Conservation (phyloP, 169 alveolate species). For the Eimeria mitis region DNA sequence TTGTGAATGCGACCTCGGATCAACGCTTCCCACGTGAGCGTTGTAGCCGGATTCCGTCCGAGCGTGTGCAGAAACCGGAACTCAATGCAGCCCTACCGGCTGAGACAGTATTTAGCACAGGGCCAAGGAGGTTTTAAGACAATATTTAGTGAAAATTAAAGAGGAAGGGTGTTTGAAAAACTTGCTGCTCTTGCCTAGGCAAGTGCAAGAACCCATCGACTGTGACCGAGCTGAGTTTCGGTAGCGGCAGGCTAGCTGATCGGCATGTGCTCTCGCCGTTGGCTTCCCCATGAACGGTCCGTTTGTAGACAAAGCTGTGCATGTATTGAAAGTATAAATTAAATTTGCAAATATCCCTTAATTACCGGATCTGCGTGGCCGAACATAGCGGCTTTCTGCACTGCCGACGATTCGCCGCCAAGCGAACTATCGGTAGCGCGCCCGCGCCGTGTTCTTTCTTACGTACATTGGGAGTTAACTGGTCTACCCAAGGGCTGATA, state of each 20-base stretch:
- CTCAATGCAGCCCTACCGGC: neutral
- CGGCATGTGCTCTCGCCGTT: slow-evolving; percentile 29
- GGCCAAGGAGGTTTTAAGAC: neutral
- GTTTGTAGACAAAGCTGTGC: neutral
- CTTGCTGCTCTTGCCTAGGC: neutral
- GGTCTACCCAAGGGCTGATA: neutral
- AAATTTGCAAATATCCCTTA: neutral
- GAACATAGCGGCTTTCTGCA: neutral
- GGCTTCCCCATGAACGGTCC: neutral
- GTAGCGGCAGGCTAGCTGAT: slow-evolving; percentile 67
- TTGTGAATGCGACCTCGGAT: neutral
- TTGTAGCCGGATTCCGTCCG: neutral
- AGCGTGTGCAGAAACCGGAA: slow-evolving; percentile 3
- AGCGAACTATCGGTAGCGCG: neutral
- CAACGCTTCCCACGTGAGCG: neutral
- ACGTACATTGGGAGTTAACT: neutral
- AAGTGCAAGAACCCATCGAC: slow-evolving; percentile 23
- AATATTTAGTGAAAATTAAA: slow-evolving; percentile 1
- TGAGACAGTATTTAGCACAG: neutral
- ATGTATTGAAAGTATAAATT: neutral
- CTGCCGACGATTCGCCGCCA: neutral
- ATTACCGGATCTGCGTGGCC: neutral
- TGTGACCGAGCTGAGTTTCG: slow-evolving; percentile 26
- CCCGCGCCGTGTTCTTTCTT: neutral
- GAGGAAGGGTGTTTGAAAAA: slow-evolving; percentile 34